Evolutionary conservation across 768 basidiomycete genomes (phyloP).

Genomic region (Ramaria rubella): DNA sequence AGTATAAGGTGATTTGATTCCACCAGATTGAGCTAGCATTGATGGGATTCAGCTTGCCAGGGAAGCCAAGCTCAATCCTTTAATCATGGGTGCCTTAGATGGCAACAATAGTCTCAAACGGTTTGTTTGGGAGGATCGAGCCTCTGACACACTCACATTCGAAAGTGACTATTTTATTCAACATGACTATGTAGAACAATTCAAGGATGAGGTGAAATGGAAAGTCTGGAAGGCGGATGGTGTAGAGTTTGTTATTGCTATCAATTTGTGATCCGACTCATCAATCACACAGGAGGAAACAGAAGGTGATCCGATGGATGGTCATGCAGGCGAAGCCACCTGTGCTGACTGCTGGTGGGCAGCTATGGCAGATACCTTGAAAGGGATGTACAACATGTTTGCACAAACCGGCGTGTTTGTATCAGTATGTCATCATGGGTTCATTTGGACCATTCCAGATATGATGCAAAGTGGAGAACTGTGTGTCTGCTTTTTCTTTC

Average conservation of each 20-base stretch:
- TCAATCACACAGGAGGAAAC: slow-evolving; percentile 6
- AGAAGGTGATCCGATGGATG: slow-evolving; percentile 3
- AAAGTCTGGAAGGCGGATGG: background rate
- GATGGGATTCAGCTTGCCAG: slow-evolving; percentile 10
- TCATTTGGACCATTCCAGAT: slow-evolving; percentile 25
- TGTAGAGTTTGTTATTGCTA: slow-evolving; percentile 9
- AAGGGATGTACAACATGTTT: slow-evolving; percentile 31
- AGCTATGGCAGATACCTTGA: background rate
- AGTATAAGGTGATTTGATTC: slow-evolving; percentile 15
- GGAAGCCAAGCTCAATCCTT: slow-evolving; percentile 11
- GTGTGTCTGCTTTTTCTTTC: slow-evolving; percentile 21
- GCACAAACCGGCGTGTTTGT: slow-evolving; percentile 34
- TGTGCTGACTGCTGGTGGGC: slow-evolving; percentile 3
- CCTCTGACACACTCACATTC: slow-evolving; percentile 19
- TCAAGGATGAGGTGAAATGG: slow-evolving; percentile 24
- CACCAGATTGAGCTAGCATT: background rate
- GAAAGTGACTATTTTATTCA: slow-evolving; percentile 25
- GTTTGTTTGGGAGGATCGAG: slow-evolving; percentile 18
- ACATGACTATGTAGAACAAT: slow-evolving; percentile 22
- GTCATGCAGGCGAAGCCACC: background rate
- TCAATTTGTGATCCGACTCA: slow-evolving; percentile 11
- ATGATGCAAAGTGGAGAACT: slow-evolving; percentile 32
- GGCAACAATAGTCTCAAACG: slow-evolving; percentile 23
- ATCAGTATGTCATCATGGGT: slow-evolving; percentile 29
- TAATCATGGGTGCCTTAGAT: slow-evolving; percentile 18